Conservation (phyloP, 75 land plant genomes). For the Adiantum capillusveneris region DNA sequence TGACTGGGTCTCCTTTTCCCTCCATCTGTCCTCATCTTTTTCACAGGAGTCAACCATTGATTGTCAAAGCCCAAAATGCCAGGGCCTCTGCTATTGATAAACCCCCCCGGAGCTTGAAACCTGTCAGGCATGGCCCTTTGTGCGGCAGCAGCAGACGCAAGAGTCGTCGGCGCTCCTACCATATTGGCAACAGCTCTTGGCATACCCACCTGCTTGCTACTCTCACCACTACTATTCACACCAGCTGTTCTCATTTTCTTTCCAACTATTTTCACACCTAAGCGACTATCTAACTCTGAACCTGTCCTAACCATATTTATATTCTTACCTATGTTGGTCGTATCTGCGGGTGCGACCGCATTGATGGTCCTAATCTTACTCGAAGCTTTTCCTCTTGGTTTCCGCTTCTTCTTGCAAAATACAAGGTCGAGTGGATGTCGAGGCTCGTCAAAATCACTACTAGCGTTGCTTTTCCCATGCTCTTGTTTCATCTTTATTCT, state of each 20-base stretch:
- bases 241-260: background rate
- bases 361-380: slow-evolving; percentile 25
- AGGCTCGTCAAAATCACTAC: slow-evolving; percentile 28
- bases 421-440: slow-evolving; percentile 94
- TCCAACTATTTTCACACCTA: background rate
- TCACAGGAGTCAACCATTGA: slow-evolving; percentile 80
- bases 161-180: slow-evolving; percentile 13
- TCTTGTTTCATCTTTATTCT: slow-evolving; percentile 16
- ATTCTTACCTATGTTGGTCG: too few species aligned
- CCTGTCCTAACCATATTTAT: slow-evolving; percentile 2
- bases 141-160: slow-evolving; percentile 29
- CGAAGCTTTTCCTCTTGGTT: slow-evolving; percentile 65
- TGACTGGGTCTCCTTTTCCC: slow-evolving; percentile 91
- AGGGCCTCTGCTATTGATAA: slow-evolving; percentile 23
- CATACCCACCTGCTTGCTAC: background rate
- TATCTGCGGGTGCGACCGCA: too few species aligned
- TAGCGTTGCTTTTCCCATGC: slow-evolving; percentile 20
- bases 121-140: slow-evolving; percentile 17
- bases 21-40: slow-evolving; percentile 81
- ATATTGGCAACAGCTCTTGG: slow-evolving; percentile 15
- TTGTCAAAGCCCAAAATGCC: slow-evolving; percentile 21
- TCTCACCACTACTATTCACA: background rate
- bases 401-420: slow-evolving; percentile 87
- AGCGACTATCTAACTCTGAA: background rate
- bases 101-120: slow-evolving; percentile 7